A percentile compares a stretch with the other conserved stretches of the same genome.
Evolutionary conservation across 192 early-diverging fungal genomes (phyloP).

Genomic region (Coemansia sp.): DNA sequence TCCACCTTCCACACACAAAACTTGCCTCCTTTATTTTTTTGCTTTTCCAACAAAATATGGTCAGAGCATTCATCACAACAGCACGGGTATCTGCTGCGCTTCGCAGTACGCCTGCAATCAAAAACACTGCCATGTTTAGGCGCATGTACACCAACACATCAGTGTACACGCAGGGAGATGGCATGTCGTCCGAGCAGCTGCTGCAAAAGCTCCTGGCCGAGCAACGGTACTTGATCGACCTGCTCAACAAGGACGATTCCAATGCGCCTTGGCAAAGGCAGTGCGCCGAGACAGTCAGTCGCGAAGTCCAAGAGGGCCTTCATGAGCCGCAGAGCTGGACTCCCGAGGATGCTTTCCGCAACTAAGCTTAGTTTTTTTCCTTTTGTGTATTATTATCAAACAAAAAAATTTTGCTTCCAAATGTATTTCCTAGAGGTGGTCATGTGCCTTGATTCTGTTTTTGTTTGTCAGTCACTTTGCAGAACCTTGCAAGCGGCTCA

Average conservation of each 20-base stretch:
- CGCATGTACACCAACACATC: slow-evolving; percentile 50
- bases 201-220: slow-evolving; percentile 35
- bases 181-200: slow-evolving; percentile 34
- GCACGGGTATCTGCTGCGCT: slow-evolving; percentile 2
- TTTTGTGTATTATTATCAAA: slow-evolving; percentile 4
- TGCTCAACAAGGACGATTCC: slow-evolving; percentile 48
- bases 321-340: slow-evolving; percentile 26
- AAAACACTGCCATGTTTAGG: not conserved
- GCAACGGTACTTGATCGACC: slow-evolving; percentile 43
- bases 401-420: too few species aligned
- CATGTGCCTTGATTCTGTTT: not conserved
- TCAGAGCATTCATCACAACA: not conserved
- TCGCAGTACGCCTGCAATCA: not conserved
- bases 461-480: not conserved
- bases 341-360: slow-evolving; percentile 28
- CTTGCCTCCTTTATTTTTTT: not conserved
- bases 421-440: too few species aligned
- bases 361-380: slow-evolving; percentile 7
- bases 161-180: slow-evolving; percentile 43
- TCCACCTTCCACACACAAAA: not conserved
- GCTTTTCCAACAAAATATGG: not conserved
- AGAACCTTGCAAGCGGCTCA: not conserved
- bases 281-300: slow-evolving; percentile 31
- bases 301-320: slow-evolving; percentile 33
- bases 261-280: slow-evolving; percentile 42